Conservation (phyloP, 495 filamentous ascomycete genomes). For the Penicillium turbatum region DNA sequence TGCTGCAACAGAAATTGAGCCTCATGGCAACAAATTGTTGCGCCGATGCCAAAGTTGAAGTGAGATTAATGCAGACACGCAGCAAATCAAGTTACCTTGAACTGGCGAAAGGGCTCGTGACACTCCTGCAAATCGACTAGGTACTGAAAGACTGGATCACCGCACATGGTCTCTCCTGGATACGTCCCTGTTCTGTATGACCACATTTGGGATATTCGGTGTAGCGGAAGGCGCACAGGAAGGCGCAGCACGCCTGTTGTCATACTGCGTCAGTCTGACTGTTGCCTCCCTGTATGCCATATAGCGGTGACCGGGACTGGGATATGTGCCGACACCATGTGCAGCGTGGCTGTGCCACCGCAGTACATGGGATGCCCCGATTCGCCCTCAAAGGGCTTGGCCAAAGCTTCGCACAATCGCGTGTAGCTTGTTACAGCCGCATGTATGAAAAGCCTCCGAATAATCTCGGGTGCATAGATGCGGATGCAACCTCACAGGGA, state of each 20-base stretch:
- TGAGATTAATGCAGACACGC: not conserved
- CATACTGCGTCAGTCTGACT: not conserved
- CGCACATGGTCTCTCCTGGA: not conserved
- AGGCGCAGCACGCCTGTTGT: not conserved
- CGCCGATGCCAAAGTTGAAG: not conserved
- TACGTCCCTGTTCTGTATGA: not conserved
- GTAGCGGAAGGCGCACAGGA: not conserved
- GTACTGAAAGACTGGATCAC: not conserved
- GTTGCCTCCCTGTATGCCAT: not conserved
- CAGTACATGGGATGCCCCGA: slow-evolving; percentile 11
- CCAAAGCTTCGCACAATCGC: not conserved
- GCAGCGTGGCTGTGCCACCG: slow-evolving; percentile 6
- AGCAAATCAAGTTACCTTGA: not conserved
- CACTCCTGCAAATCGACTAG: not conserved
- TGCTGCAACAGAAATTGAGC: not conserved
- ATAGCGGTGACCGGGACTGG: not conserved
- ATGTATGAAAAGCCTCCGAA: slow-evolving; percentile 1
- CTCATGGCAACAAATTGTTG: not conserved
- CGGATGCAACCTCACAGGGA: not conserved
- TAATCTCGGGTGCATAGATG: not conserved
- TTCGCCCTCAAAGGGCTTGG: slow-evolving; percentile 1
- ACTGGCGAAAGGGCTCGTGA: not conserved
- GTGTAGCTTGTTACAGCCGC: not conserved
- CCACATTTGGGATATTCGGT: not conserved
- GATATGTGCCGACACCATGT: slow-evolving; percentile 7